These are phyloP conservation scores for Cladophialophora exuberans DNA, from an alignment of 2,329 filamentous ascomycete genomes.

Conservation along the genomic window DNA sequence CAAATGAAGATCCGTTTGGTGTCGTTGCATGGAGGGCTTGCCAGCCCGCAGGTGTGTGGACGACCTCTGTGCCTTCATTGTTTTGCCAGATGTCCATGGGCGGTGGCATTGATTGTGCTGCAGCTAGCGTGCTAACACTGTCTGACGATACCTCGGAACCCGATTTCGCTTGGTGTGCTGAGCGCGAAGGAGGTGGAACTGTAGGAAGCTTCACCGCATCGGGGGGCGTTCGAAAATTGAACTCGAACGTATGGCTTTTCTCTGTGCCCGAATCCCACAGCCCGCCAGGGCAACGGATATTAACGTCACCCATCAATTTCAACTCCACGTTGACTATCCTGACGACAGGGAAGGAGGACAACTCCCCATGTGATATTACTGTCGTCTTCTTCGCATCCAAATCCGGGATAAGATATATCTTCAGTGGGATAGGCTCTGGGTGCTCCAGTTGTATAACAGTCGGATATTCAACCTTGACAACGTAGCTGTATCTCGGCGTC, in stretches of 20 bases:
- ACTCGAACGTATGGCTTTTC: neutral
- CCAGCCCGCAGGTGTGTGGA: neutral
- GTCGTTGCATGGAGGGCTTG: neutral
- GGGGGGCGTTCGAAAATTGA: neutral
- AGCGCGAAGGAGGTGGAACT: neutral
- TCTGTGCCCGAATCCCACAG: neutral
- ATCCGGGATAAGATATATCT: constrained; percentile 1
- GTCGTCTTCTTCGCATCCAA: neutral
- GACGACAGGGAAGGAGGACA: neutral
- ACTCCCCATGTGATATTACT: too few species aligned
- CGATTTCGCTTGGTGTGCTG: neutral
- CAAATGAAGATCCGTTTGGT: neutral
- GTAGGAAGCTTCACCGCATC: neutral
- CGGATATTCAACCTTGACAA: constrained; percentile 5
- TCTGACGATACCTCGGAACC: neutral
- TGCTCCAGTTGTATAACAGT: neutral
- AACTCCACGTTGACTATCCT: neutral
- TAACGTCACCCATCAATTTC: neutral
- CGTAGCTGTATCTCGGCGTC: neutral
- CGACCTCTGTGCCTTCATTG: neutral
- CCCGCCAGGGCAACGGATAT: neutral
- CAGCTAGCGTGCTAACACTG: neutral
- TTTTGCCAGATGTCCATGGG: neutral
- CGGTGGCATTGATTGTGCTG: neutral
- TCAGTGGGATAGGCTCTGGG: neutral